Conservation (phyloP, 1,139 yeast species). For the Magnusiomyces fungicola region DNA sequence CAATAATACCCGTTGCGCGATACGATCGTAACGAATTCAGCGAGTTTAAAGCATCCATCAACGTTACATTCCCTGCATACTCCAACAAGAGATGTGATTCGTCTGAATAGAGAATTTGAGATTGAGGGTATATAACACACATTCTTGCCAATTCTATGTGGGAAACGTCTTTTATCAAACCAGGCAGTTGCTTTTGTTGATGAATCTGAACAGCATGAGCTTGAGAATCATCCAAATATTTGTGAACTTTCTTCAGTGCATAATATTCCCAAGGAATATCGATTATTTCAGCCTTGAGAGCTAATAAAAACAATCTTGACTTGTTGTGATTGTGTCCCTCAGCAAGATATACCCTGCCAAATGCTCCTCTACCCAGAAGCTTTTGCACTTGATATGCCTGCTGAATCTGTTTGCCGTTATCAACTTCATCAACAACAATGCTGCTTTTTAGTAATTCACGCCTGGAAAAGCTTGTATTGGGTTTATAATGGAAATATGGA, state of each 20-base stretch:
- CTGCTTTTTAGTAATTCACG: no score
- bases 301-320: no score
- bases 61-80: constrained; percentile 65
- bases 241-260: constrained; percentile 46
- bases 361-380: constrained; percentile 74
- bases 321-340: no score
- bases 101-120: constrained; percentile 54
- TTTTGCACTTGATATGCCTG: constrained; percentile 47
- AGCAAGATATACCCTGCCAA: constrained; percentile 68
- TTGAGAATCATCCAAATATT: neutral
- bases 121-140: constrained; percentile 47
- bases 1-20: neutral
- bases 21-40: constrained; percentile 3
- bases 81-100: constrained; percentile 71
- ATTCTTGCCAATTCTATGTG: constrained; percentile 43
- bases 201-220: no score
- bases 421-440: no score
- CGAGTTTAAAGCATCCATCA: constrained; percentile 60
- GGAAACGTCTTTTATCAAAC: no score
- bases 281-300: constrained; percentile 69
- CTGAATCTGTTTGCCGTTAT: no score
- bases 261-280: constrained; percentile 79
- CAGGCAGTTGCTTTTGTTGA: no score
- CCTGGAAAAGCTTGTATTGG: no score
- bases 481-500: no score